Evolutionary conservation across 345 rosid genomes (phyloP).

Genomic region (Lepidium sativum): DNA sequence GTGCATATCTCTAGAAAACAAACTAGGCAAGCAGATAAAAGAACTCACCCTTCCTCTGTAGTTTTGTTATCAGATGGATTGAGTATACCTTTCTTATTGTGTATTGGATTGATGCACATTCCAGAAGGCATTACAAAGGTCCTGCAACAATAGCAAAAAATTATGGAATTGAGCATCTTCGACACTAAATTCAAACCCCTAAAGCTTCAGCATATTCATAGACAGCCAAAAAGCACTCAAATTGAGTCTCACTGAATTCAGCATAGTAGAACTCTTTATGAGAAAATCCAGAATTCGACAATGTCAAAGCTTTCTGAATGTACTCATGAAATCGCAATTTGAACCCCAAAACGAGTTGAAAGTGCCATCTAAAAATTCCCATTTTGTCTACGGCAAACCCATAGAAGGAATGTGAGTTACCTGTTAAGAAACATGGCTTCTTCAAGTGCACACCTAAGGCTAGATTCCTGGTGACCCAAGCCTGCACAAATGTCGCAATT

Average conservation of each 20-base stretch:
- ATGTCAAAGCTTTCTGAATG: neutral
- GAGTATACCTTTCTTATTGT: slow-evolving; percentile 71
- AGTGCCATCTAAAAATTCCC: neutral
- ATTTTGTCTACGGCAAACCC: neutral
- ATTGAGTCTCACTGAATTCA: neutral
- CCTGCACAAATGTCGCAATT: slow-evolving; percentile 87
- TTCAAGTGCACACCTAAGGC: slow-evolving; percentile 95
- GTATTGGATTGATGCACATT: slow-evolving; percentile 92
- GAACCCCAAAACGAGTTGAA: neutral
- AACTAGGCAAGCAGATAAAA: neutral
- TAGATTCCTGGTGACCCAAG: slow-evolving; percentile 94
- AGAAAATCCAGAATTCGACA: neutral
- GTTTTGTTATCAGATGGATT: slow-evolving; percentile 41
- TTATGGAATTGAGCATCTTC: neutral
- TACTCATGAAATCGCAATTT: neutral
- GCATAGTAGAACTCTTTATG: neutral
- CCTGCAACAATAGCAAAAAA: slow-evolving; percentile 38
- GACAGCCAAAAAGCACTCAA: neutral
- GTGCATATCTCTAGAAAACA: neutral
- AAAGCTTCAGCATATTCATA: neutral
- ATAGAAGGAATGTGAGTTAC: slow-evolving; percentile 20
- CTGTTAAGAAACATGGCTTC: slow-evolving; percentile 86
- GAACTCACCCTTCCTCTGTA: slow-evolving; percentile 60
- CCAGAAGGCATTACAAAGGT: slow-evolving; percentile 95
- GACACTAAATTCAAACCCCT: neutral